Percentiles rank a stretch among this genome's conserved stretches.
These are phyloP conservation scores for Chlamydomonas sp. DNA, from an alignment of 139 green algal genomes.

Conservation along the genomic window DNA sequence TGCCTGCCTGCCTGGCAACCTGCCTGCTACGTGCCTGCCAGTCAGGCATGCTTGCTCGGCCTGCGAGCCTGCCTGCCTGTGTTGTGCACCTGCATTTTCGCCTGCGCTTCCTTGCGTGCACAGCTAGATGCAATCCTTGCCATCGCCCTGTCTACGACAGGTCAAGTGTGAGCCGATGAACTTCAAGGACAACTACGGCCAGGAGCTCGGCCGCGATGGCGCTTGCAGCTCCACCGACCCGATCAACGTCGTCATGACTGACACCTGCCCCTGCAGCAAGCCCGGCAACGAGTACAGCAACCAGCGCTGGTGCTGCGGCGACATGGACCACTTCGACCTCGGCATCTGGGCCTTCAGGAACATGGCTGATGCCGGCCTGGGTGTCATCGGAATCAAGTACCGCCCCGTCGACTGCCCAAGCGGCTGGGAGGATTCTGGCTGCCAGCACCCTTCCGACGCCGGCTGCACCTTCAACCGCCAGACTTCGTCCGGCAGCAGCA, in stretches of 20 bases:
- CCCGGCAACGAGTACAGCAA: slow-evolving; percentile 9
- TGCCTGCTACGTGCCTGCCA: no score
- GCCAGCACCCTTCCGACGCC: no score
- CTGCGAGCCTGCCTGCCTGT: no score
- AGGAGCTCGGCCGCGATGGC: background rate
- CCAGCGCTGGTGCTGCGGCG: slow-evolving; percentile 11
- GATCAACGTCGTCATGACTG: background rate
- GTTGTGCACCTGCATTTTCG: no score
- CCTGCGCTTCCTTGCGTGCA: no score
- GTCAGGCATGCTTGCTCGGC: no score
- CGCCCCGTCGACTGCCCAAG: slow-evolving; percentile 2
- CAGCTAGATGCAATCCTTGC: no score
- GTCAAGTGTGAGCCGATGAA: slow-evolving; percentile 1
- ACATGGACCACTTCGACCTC: slow-evolving; percentile 11
- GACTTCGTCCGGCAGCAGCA: no score
- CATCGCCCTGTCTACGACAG: no score
- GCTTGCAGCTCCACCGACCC: background rate
- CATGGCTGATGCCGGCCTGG: slow-evolving; percentile 11
- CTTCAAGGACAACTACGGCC: background rate
- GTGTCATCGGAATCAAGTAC: slow-evolving; percentile 16
- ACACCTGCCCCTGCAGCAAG: slow-evolving; percentile 4
- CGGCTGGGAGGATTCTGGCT: no score
- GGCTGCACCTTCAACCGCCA: no score
- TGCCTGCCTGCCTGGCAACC: no score
- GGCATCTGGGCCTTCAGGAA: slow-evolving; percentile 11